A percentile compares a stretch with the other conserved stretches of the same genome.
Conservation (phyloP, 352 stramenopile genomes). For the Peronospora destructor region DNA sequence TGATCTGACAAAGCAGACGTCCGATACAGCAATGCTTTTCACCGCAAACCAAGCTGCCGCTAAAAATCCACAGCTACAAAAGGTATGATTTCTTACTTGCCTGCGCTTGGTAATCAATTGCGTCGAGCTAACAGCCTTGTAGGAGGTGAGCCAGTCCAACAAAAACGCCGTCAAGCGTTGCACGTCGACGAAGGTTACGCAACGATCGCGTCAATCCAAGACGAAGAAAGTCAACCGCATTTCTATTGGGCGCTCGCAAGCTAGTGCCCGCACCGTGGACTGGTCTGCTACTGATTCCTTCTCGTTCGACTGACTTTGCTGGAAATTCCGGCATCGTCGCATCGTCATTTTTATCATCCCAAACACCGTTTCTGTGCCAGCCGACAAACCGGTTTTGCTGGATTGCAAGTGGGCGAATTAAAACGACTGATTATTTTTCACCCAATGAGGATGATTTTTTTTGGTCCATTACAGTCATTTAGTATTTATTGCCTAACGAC, state of each 20-base stretch:
- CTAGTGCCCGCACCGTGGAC: constrained; percentile 16
- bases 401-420: neutral
- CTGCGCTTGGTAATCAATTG: neutral
- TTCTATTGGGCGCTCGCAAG: constrained; percentile 18
- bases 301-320: constrained; percentile 31
- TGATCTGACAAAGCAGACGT: neutral
- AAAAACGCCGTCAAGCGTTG: constrained; percentile 18
- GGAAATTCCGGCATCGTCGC: neutral
- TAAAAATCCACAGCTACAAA: constrained; percentile 10
- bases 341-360: constrained; percentile 2
- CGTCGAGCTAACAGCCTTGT: constrained; percentile 5
- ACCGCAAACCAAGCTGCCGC: constrained; percentile 2
- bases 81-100: constrained; percentile 17
- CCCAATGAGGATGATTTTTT: constrained; percentile 19
- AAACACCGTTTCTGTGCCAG: constrained; percentile 8
- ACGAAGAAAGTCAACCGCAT: constrained; percentile 9
- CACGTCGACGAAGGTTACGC: constrained; percentile 14
- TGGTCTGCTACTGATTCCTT: constrained; percentile 38
- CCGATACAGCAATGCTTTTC: constrained; percentile 1
- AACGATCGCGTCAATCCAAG: constrained; percentile 17
- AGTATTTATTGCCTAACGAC: no score
- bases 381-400: neutral
- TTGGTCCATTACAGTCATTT: no score
- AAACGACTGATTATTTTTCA: constrained; percentile 1
- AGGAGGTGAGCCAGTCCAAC: constrained; percentile 7